phyloP scores from a whole-genome alignment of 495 filamentous ascomycete genomes.

The Trichoderma virens region DNA sequence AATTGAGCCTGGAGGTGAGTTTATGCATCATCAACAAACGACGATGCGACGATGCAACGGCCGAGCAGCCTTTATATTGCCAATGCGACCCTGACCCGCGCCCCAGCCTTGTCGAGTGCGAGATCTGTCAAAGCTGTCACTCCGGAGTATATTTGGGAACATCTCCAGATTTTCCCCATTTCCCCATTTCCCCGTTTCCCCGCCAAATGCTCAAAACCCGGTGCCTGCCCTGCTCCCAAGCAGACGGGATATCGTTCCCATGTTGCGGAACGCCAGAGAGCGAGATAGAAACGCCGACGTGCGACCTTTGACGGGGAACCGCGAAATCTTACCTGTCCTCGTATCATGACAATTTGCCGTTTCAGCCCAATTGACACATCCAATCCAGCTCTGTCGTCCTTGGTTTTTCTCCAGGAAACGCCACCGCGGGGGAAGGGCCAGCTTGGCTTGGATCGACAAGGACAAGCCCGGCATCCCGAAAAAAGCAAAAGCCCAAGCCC shows the following conservation, averaged over 20 bases:
- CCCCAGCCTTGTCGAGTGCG: not conserved
- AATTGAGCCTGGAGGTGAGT: constrained; percentile 1
- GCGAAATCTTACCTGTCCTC: too few species aligned
- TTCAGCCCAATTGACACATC: not conserved
- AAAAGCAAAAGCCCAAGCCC: too few species aligned
- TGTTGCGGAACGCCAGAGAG: not conserved
- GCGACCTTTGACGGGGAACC: not conserved
- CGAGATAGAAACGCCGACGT: not conserved
- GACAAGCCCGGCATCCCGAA: too few species aligned
- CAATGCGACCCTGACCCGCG: not conserved
- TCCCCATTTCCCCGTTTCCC: constrained; percentile 8
- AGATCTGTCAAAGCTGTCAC: constrained; percentile 4
- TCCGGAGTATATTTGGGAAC: not conserved
- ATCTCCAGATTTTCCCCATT: constrained; percentile 2
- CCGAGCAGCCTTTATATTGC: not conserved
- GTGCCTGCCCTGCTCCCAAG: not conserved
- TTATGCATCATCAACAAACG: not conserved
- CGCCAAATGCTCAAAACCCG: not conserved
- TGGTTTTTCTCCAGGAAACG: too few species aligned
- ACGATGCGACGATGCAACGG: not conserved
- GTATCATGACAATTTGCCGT: not conserved
- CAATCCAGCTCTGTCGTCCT: not conserved
- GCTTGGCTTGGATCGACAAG: not conserved
- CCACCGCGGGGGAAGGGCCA: constrained; percentile 1
- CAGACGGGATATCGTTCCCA: not conserved